Evolutionary conservation across 2,329 filamentous ascomycete species (phyloP).

Genomic region (Nannizzia gypsea): DNA sequence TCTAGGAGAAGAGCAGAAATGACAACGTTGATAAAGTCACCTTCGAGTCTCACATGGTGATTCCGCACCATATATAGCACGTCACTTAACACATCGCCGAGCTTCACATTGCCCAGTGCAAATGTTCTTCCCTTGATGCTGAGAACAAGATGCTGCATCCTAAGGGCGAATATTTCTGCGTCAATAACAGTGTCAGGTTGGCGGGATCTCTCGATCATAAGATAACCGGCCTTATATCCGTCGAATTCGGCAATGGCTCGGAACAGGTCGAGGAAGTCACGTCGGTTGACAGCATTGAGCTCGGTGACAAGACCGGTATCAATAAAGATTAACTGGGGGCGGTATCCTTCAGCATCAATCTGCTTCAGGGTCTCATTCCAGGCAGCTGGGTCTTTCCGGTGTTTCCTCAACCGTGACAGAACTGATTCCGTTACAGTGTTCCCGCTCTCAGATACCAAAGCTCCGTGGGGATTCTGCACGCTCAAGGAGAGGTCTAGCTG

Average conservation of each 20-base stretch:
- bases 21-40: conserved; percentile 97
- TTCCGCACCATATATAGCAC: conserved; percentile 82
- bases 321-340: conserved; percentile 92
- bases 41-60: conserved; percentile 89
- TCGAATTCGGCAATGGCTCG: conserved; percentile 93
- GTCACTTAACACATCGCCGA: conserved; percentile 85
- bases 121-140: conserved; percentile 84
- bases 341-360: conserved; percentile 77
- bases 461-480: conserved; percentile 17
- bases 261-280: conserved; percentile 92
- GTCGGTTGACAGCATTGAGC: conserved; percentile 71
- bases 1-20: conserved; percentile 88
- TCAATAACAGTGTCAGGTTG: conserved; percentile 86
- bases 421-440: conserved; percentile 66
- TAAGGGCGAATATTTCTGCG: conserved; percentile 78
- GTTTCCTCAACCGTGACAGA: conserved; percentile 64
- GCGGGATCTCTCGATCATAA: conserved; percentile 93
- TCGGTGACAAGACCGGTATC: conserved; percentile 93
- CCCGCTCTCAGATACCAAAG: conserved; percentile 5
- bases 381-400: conserved; percentile 51
- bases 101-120: conserved; percentile 85
- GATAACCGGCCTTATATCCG: conserved; percentile 82
- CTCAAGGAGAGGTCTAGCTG: conserved; percentile 53
- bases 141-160: conserved; percentile 93
- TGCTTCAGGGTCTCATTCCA: conserved; percentile 65